Evolutionary conservation across 257 asterid species (phyloP).

Genomic region (Avicennia marina): DNA sequence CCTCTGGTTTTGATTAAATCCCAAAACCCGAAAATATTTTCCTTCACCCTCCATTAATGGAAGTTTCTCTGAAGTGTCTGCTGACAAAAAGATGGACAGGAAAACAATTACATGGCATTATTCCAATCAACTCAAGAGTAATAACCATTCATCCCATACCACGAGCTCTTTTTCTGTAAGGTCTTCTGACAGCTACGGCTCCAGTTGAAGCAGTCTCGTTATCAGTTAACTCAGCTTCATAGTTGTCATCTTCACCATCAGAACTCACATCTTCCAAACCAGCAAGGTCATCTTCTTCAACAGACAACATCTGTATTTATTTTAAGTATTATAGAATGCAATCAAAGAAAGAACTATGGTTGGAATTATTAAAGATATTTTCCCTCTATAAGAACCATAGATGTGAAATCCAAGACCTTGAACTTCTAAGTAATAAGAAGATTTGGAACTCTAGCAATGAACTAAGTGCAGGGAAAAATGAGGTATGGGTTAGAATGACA

Average conservation of each 20-base stretch:
- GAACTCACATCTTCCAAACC: constrained; percentile 93
- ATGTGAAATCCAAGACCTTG: too few relatives aligned
- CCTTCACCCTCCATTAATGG: constrained; percentile 99
- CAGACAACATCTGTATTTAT: constrained; percentile 76
- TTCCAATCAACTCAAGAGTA: not conserved
- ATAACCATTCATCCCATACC: constrained; percentile 44
- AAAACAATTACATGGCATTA: constrained; percentile 11
- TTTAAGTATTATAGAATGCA: not conserved
- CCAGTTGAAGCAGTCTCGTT: constrained; percentile 70
- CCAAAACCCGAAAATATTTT: constrained; percentile 73
- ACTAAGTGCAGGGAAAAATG: too few relatives aligned
- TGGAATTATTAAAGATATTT: too few relatives aligned
- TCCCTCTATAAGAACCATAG: too few relatives aligned
- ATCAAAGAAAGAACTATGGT: not conserved
- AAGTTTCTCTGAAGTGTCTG: constrained; percentile 63
- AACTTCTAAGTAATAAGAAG: too few relatives aligned
- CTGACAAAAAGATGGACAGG: constrained; percentile 24
- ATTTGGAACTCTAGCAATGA: too few relatives aligned
- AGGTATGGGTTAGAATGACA: too few relatives aligned
- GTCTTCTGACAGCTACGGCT: constrained; percentile 52
- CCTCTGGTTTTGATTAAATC: constrained; percentile 89
- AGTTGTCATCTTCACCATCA: constrained; percentile 93
- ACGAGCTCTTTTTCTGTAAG: constrained; percentile 63
- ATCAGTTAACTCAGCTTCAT: constrained; percentile 87
- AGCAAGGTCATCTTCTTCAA: constrained; percentile 97